phyloP scores from a whole-genome alignment of 2,329 filamentous ascomycete genomes.

The Neonectria punicea region DNA sequence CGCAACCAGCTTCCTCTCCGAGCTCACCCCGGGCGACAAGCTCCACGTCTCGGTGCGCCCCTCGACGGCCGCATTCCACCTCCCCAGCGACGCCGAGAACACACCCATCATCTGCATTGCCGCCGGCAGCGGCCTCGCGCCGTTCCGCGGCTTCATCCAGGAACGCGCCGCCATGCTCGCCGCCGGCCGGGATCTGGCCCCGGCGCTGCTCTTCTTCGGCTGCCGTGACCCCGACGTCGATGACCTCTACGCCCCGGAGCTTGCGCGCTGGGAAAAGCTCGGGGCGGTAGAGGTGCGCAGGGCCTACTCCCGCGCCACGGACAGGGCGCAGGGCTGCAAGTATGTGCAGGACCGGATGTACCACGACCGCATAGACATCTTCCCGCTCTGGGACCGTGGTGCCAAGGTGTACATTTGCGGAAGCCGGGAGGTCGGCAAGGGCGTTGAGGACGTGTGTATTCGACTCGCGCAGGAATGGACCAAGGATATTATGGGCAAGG shows the following conservation, averaged over 20 bases:
- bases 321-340: slow-evolving; percentile 58
- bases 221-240: slow-evolving; percentile 67
- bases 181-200: slow-evolving; percentile 64
- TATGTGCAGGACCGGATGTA: slow-evolving; percentile 60
- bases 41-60: slow-evolving; percentile 62
- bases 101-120: slow-evolving; percentile 63
- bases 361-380: slow-evolving; percentile 49
- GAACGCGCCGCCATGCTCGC: slow-evolving; percentile 65
- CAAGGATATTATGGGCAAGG: slow-evolving; percentile 42
- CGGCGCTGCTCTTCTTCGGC: slow-evolving; percentile 73
- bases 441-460: slow-evolving; percentile 54
- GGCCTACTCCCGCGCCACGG: slow-evolving; percentile 60
- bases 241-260: slow-evolving; percentile 68
- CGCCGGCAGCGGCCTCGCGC: slow-evolving; percentile 67
- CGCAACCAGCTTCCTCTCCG: slow-evolving; percentile 68
- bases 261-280: slow-evolving; percentile 66
- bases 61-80: slow-evolving; percentile 59
- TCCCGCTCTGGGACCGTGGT: slow-evolving; percentile 53
- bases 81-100: slow-evolving; percentile 56
- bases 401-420: slow-evolving; percentile 75
- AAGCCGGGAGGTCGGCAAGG: slow-evolving; percentile 61
- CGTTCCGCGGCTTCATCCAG: slow-evolving; percentile 72
- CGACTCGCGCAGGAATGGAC: slow-evolving; percentile 48
- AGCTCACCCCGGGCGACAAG: slow-evolving; percentile 55
- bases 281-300: slow-evolving; percentile 65